Conservation (phyloP, 1,139 yeast genomes). For the Hanseniaspora gamundiae region DNA sequence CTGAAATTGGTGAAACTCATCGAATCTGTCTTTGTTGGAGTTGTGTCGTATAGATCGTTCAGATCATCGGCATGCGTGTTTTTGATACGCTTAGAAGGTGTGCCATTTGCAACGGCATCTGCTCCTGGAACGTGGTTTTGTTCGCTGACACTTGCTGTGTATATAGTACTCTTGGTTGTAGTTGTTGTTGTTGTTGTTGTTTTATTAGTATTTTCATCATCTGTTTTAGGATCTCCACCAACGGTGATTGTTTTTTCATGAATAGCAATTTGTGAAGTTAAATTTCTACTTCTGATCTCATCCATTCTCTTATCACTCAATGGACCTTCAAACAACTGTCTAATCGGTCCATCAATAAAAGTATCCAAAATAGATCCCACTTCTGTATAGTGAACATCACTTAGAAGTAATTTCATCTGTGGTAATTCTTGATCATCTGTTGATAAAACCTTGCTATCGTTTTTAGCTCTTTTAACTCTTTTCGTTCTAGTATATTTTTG, state of each 20-base stretch:
- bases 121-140: background rate
- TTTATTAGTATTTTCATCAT: background rate
- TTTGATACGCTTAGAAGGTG: background rate
- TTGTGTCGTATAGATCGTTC: constrained; percentile 10
- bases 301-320: constrained; percentile 10
- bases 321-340: constrained; percentile 20
- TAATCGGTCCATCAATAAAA: constrained; percentile 23
- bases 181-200: constrained; percentile 3
- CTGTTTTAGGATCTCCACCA: background rate
- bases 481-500: background rate
- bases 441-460: too few relatives aligned
- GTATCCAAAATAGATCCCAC: constrained; percentile 40
- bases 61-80: constrained; percentile 23
- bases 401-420: constrained; percentile 27
- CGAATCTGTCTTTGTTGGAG: constrained; percentile 7
- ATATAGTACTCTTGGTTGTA: too few relatives aligned
- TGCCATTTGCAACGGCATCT: background rate
- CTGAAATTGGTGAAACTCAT: constrained; percentile 32
- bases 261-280: constrained; percentile 3
- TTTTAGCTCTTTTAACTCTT: background rate
- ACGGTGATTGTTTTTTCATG: background rate
- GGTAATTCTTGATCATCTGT: too few relatives aligned
- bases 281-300: background rate
- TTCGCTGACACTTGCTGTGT: constrained; percentile 5
- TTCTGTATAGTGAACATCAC: constrained; percentile 34